Evolutionary conservation across 2,329 filamentous ascomycete species (phyloP), one percentile per base, ranked within the genome.

Genomic region (Clonostachys byssicola): DNA sequence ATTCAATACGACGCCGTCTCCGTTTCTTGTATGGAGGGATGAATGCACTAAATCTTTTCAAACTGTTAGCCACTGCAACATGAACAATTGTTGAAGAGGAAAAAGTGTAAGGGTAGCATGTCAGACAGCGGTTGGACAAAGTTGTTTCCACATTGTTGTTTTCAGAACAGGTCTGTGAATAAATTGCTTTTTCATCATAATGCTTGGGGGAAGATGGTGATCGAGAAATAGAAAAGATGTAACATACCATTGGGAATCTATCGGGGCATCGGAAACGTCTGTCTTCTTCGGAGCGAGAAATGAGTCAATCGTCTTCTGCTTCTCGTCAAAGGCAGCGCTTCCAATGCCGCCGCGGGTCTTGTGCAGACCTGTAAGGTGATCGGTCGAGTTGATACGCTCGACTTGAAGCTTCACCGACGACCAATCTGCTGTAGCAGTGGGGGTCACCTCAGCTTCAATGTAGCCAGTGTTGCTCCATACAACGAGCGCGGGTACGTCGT

Each of bases 111-210:
- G 18, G 18, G 30, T 38, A 44, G 30, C 40, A 47, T 63, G 64
- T 88, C 85, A 89, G 85, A 89, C 83, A 89, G 86, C 85, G 86
- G 85, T 89, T 89, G 86, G 82, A 84, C 82, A 81, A 84, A 81
- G 71, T 70, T 73, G 64, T 73, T 77, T 88, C 85, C 77, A 87
- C 85, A 89, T 75, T 55, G 60, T 59, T 42, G 14, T 63, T 62
- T 86, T 89, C 84, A 77, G 86, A 86, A 86, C 86, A 90, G 86
- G 86, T 90, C 86, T 89, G 85, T 89, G 86, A 86, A 80, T 72
- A 71, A 20, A 73, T 74, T 77, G 71, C 61, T 71, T 66, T 78
- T 72, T 89, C 84, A 87, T 89, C 87, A 89, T 81, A 49, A n/a
- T 53, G 59, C 57, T 58, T 60, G 53, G 51, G 46, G 40, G 38